A percentile compares a stretch with the other conserved stretches of the same genome.
Conservation (phyloP, 208 protist species). For the Naegleria lovaniensis region DNA sequence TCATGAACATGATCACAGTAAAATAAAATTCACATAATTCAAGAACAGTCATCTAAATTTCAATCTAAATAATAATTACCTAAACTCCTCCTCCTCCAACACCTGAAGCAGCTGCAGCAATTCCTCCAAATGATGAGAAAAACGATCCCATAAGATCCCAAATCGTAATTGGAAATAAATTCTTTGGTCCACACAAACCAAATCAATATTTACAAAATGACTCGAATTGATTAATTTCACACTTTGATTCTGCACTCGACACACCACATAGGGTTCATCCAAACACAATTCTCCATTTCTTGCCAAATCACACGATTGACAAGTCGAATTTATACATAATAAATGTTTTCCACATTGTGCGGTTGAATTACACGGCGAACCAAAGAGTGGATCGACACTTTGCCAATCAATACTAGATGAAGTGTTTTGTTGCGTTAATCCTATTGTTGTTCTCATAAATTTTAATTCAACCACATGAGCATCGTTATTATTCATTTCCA, state of each 20-base stretch:
- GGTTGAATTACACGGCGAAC: not conserved
- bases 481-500: no score
- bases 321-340: not conserved
- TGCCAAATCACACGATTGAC: not conserved
- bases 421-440: no score
- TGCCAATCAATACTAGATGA: not conserved
- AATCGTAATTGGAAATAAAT: not conserved
- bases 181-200: not conserved
- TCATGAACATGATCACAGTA: no score
- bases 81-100: constrained; percentile 5
- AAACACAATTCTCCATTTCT: not conserved
- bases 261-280: not conserved
- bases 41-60: no score
- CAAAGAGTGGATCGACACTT: not conserved
- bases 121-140: not conserved
- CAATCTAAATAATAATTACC: no score
- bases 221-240: not conserved
- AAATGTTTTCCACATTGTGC: not conserved
- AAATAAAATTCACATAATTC: no score
- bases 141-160: not conserved
- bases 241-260: not conserved
- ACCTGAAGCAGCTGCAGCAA: not conserved
- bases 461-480: no score
- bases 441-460: no score
- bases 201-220: not conserved